Percentiles rank a stretch among this genome's conserved stretches.
Evolutionary conservation across 2,329 filamentous ascomycete genomes (phyloP).

Genomic region (Neodidymelliopsis sp.): DNA sequence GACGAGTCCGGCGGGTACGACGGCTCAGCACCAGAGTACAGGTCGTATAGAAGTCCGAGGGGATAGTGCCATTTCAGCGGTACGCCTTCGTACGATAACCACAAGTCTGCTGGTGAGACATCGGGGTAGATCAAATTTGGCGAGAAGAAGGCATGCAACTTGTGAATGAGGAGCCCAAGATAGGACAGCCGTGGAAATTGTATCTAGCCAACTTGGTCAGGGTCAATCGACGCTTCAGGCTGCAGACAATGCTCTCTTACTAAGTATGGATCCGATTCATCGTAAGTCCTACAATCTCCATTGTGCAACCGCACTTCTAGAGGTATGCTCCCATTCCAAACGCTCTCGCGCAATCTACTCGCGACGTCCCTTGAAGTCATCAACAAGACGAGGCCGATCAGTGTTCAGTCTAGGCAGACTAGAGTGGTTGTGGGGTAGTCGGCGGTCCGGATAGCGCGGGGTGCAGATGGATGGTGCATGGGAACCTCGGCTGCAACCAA

Average conservation of each 20-base stretch:
- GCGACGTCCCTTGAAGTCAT: slow-evolving; percentile 45
- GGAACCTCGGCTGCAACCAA: slow-evolving; percentile 12
- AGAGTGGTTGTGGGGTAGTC: slow-evolving; percentile 22
- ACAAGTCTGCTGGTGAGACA: slow-evolving; percentile 61
- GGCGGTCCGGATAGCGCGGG: slow-evolving; percentile 22
- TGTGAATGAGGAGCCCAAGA: slow-evolving; percentile 69
- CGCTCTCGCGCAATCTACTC: slow-evolving; percentile 54
- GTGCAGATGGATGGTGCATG: slow-evolving; percentile 3
- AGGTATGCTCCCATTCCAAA: slow-evolving; percentile 68
- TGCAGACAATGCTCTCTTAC: slow-evolving; percentile 48
- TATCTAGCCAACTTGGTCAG: slow-evolving; percentile 52
- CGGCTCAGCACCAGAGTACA: slow-evolving; percentile 67
- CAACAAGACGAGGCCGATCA: slow-evolving; percentile 8
- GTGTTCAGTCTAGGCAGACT: slow-evolving; percentile 20
- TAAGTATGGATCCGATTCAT: slow-evolving; percentile 67
- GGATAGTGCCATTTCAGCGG: slow-evolving; percentile 77
- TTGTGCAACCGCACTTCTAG: slow-evolving; percentile 66
- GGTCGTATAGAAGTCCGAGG: slow-evolving; percentile 71
- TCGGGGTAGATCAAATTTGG: slow-evolving; percentile 65
- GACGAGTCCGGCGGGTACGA: slow-evolving; percentile 37
- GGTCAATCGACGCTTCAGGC: background rate
- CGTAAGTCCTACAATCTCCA: slow-evolving; percentile 66
- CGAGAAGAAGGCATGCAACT: slow-evolving; percentile 69
- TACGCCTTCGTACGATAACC: slow-evolving; percentile 73
- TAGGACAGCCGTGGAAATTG: slow-evolving; percentile 72